Evolutionary conservation across 257 asterid genomes (phyloP).

Genomic region (Solanum lycopersicoides): DNA sequence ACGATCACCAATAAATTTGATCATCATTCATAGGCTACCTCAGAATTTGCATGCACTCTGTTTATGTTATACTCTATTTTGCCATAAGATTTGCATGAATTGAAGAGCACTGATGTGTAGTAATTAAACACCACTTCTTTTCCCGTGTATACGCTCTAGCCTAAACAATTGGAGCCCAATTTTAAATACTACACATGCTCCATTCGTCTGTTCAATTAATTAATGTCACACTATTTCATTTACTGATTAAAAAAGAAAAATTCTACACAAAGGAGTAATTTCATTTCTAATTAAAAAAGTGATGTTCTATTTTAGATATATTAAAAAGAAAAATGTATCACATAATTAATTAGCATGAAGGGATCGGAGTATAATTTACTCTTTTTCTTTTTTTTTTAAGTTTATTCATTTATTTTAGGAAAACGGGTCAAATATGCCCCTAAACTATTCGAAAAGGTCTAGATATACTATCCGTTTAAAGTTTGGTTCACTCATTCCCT

Average conservation of each 20-base stretch:
- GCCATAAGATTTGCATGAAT: neutral
- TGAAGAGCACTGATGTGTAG: neutral
- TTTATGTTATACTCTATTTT: neutral
- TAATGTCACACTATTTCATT: no score
- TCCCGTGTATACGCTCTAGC: neutral
- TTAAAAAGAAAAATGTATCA: no score
- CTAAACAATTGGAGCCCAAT: neutral
- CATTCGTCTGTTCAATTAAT: no score
- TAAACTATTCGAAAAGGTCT: no score
- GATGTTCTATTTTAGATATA: no score
- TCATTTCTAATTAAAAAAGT: neutral
- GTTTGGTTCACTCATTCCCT: no score
- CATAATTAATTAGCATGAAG: neutral
- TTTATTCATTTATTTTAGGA: neutral
- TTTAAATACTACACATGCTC: no score
- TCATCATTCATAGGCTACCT: neutral
- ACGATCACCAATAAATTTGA: neutral
- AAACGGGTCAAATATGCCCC: no score
- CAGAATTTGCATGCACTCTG: neutral
- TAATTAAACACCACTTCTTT: neutral
- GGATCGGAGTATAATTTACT: neutral
- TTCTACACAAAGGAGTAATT: no score
- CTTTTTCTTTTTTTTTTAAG: no score
- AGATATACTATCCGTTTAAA: no score
- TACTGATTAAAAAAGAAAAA: no score